Evolutionary conservation across 805 yeast species (phyloP), one percentile per base, ranked within the genome.

Genomic region (Metschnikowia corniflorae): DNA sequence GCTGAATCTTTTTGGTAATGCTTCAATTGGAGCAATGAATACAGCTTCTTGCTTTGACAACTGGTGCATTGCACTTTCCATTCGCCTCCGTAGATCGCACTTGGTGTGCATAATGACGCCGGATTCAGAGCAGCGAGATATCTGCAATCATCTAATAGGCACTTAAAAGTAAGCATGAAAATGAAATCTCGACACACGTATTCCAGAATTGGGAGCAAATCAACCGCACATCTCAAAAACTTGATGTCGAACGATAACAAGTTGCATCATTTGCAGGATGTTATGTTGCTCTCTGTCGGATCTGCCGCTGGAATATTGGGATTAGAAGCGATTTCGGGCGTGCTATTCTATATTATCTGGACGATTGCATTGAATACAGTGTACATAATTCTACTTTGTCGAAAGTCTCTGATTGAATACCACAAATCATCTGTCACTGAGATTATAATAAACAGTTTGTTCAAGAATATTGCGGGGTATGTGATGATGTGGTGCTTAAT

Each of bases 401-500:
- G 57, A 38, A 56, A 61, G 0, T 36, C 47, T 19, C 54, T 65
- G 1, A 17, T 39, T 6, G 31, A 38, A 33, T 50, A 44, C 33
- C 64, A 60, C 40, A 43, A 46, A 16, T 54, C 40, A 14, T 70
- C 73, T 1, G 14, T 56, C 5, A 51, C 52, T 19, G 67, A 65
- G 33, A 49, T 67, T 3, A 61, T 67, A 26, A 18, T 64, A 9
- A 60, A 53, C n/a, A 60, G 65, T 2, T 30, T 66, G 7, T 42
- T 55, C 30, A 50, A 54, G 6, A 59, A 62, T 36, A 46, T 61
- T 5, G 60, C 73, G 1, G 73, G 71, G 7, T 68, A 47, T 37
- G 52, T 68, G 15, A 67, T 68, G 73, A 66, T 66, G 72, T 68
- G 73, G 73, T 68, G 73, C 48, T 55, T 68, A 52, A 67, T 65